These are phyloP conservation scores for Metschnikowia hibisci DNA, from an alignment of 805 yeast species.

Conservation along the genomic window DNA sequence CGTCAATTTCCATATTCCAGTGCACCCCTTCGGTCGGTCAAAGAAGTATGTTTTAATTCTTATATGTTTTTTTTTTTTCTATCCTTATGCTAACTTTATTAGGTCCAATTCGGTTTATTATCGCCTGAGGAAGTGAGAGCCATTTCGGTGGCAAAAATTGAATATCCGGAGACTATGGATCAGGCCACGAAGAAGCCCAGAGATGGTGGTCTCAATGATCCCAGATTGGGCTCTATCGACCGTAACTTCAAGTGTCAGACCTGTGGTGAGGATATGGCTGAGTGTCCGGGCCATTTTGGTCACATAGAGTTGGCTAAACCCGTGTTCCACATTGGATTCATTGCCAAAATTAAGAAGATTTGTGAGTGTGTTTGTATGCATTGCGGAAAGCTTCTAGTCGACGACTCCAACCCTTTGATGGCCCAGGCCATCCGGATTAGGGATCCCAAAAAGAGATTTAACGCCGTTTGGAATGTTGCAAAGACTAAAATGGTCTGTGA, in stretches of 20 bases:
- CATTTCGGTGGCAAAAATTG: conserved; percentile 95
- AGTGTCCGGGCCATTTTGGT: conserved; percentile 99
- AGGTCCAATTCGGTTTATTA: conserved; percentile 93
- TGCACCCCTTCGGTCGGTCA: conserved; percentile 96
- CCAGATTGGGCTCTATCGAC: conserved; percentile 94
- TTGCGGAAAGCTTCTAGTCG: conserved; percentile 90
- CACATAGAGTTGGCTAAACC: conserved; percentile 98
- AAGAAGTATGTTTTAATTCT: conserved; percentile 61
- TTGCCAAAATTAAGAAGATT: conserved; percentile 88
- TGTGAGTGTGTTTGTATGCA: conserved; percentile 98
- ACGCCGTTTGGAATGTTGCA: conserved; percentile 93
- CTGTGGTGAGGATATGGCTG: conserved; percentile 98
- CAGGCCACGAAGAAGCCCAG: conserved; percentile 92
- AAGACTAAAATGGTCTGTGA: conserved; percentile 95
- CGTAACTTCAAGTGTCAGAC: conserved; percentile 98
- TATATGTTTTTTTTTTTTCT: background rate
- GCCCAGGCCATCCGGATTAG: conserved; percentile 84
- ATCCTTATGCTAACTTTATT: conserved; percentile 18
- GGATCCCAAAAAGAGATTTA: conserved; percentile 94
- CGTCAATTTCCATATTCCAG: conserved; percentile 84
- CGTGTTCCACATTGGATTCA: conserved; percentile 96
- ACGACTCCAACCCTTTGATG: conserved; percentile 76
- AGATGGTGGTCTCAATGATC: conserved; percentile 96
- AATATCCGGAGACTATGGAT: conserved; percentile 99
- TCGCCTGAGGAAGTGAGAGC: conserved; percentile 97